Evolutionary conservation across 2,329 filamentous ascomycete species (phyloP).

Genomic region (Ophiostoma triangulosporum): DNA sequence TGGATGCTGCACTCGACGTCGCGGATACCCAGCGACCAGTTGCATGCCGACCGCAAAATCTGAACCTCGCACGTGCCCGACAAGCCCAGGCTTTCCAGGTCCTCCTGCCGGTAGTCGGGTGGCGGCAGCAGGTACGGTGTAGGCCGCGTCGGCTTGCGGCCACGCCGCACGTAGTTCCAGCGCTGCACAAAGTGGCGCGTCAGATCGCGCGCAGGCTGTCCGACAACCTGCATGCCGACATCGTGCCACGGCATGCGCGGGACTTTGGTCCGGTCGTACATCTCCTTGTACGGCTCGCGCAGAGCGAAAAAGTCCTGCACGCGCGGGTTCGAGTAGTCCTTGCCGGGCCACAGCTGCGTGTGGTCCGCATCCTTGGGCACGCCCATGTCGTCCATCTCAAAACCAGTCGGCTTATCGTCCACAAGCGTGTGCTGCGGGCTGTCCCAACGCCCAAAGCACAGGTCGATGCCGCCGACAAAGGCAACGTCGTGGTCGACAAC

Average conservation of each 20-base stretch:
- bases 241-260: conserved; percentile 99
- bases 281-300: conserved; percentile 92
- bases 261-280: conserved; percentile 84
- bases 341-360: conserved; percentile 91
- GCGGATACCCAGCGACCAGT: conserved; percentile 85
- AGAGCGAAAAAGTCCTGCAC: conserved; percentile 91
- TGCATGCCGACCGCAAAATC: conserved; percentile 76
- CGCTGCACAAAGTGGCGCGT: conserved; percentile 94
- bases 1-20: conserved; percentile 89
- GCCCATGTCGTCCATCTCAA: conserved; percentile 61
- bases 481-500: conserved; percentile 92
- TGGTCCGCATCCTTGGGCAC: conserved; percentile 80
- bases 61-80: conserved; percentile 94
- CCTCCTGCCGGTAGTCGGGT: conserved; percentile 75
- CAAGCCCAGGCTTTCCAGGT: conserved; percentile 76
- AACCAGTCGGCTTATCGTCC: conserved; percentile 90
- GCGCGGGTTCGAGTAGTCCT: conserved; percentile 94
- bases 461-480: conserved; percentile 87
- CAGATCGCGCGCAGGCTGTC: conserved; percentile 84
- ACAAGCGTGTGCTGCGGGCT: conserved; percentile 82
- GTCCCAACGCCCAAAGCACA: conserved; percentile 97
- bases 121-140: conserved; percentile 88
- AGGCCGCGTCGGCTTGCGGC: conserved; percentile 82
- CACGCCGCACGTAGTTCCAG: conserved; percentile 93
- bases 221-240: conserved; percentile 93